Percentiles rank a stretch among this genome's conserved stretches.
Conservation (phyloP, 805 yeast genomes). For the Spencermartinsiella europaea region DNA sequence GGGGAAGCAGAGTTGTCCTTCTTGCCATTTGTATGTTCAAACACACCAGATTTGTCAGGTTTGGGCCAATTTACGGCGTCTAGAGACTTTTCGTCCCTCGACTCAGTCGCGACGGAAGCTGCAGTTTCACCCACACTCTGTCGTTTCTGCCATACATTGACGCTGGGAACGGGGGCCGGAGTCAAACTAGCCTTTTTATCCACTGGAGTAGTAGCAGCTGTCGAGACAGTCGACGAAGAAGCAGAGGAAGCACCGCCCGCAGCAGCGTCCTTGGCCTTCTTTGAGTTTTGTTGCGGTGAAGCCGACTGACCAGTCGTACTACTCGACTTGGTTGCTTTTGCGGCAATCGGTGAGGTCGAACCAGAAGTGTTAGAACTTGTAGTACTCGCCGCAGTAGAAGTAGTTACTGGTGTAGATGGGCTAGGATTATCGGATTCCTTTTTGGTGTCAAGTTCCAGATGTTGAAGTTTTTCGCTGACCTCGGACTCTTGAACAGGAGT, state of each 20-base stretch:
- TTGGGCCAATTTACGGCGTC: slow-evolving; percentile 24
- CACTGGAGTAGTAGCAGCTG: slow-evolving; percentile 21
- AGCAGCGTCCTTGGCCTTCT: slow-evolving; percentile 18
- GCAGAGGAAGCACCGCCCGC: slow-evolving; percentile 13
- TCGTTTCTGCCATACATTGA: slow-evolving; percentile 54
- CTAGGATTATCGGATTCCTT: slow-evolving; percentile 1
- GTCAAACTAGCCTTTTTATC: slow-evolving; percentile 38
- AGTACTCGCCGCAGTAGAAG: slow-evolving; percentile 1
- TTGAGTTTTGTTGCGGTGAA: not conserved
- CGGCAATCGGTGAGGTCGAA: not conserved
- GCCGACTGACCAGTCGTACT: not conserved
- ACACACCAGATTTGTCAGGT: slow-evolving; percentile 15
- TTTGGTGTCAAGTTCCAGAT: not conserved
- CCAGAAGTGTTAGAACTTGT: not conserved
- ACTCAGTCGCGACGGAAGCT: slow-evolving; percentile 14
- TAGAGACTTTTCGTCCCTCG: slow-evolving; percentile 9
- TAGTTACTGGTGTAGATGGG: slow-evolving; percentile 4
- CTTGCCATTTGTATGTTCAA: slow-evolving; percentile 11
- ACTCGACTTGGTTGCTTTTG: not conserved
- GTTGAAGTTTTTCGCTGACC: too few species aligned
- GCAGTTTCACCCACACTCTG: slow-evolving; percentile 18
- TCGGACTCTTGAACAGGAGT: not conserved
- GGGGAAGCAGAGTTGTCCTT: slow-evolving; percentile 13
- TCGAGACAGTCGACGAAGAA: not conserved
- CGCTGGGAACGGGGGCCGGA: slow-evolving; percentile 63